Base-by-base conservation (phyloP, 352 stramenopile species). In the Salisapilia sapeloensis region DNA sequence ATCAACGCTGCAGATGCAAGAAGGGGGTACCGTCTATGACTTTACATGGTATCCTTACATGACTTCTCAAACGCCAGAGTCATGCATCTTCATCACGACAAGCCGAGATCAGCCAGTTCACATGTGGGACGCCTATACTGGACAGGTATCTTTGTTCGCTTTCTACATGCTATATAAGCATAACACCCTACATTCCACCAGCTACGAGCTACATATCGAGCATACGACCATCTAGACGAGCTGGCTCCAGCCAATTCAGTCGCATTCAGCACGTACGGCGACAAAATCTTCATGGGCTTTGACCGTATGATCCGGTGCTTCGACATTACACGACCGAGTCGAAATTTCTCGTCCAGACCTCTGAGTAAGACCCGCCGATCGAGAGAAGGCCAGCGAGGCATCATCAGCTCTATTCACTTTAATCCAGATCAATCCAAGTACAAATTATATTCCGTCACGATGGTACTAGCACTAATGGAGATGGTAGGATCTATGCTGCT, bases 41-140 rank as follows among this genome's bases (percentile, higher is more conserved):
- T 85, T 74, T 33, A 48, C 57, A 24, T 95, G 82, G 82, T 94
- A 86, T 29, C 77, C 76, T 6, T 76, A 69, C 47, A 92, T 93
- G 76, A 60, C 56, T 28, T 92, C 75, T 16, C 29, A 40, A 14
- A 54, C 84, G 27, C 77, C 79, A 6, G 54, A 46, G 30, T 80
- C 66, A 16, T 92, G 80, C 44, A 72, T 83, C 43, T 94, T 93
- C 50, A 50, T 85, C 31, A 79, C 49, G 44, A 87, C 77, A 18
- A 81, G 63, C 50, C 70, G 70, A 36, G 79, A 91, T 44, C 75
- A 90, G 17, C 83, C 83, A 2, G 55, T 94, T 31, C 81, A 94
- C 55, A 64, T 95, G 49, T 95, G 81, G 81, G 81, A 94, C 46
- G 83, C 83, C 21, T 94, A 86, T 48, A 93, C 54, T 0, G 83